phyloP scores from a whole-genome alignment of 2,329 filamentous ascomycete species.

The Cercospora brassicicola region DNA sequence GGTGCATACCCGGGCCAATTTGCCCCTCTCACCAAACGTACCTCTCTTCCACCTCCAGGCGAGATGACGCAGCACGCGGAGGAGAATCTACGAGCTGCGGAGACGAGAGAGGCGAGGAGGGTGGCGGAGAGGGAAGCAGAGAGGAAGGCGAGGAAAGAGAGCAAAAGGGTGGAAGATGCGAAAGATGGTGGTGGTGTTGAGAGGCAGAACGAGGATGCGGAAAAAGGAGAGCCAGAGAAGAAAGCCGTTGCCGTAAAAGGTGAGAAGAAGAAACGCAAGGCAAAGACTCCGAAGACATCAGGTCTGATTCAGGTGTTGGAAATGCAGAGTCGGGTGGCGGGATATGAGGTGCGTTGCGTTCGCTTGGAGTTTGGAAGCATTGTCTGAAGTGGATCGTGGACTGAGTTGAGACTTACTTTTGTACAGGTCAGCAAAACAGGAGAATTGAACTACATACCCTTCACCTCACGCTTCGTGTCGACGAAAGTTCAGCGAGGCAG shows the following conservation, averaged over 20 bases:
- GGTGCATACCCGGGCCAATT: not conserved
- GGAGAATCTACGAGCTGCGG: not conserved
- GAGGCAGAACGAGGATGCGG: too few species aligned
- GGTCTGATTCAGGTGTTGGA: not conserved
- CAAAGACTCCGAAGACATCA: not conserved
- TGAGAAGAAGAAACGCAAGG: not conserved
- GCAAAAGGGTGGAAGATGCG: too few species aligned
- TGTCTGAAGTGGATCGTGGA: too few species aligned
- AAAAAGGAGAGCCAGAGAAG: not conserved
- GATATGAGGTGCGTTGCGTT: slow-evolving; percentile 5
- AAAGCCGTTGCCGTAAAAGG: not conserved
- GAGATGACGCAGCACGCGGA: not conserved
- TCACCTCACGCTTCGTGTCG: slow-evolving; percentile 8
- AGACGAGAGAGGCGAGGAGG: not conserved
- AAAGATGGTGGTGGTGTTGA: too few species aligned
- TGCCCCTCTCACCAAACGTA: not conserved
- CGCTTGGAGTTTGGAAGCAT: too few species aligned
- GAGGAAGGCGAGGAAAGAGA: not conserved
- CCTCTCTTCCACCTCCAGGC: not conserved
- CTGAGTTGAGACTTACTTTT: too few species aligned
- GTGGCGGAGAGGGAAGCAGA: not conserved
- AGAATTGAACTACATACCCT: not conserved
- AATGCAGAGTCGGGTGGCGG: slow-evolving; percentile 6
- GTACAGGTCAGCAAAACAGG: slow-evolving; percentile 5
- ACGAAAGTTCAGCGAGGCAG: not conserved